Evolutionary conservation across 106 monocot genomes (phyloP).

Genomic region (Ottelia alismoides): DNA sequence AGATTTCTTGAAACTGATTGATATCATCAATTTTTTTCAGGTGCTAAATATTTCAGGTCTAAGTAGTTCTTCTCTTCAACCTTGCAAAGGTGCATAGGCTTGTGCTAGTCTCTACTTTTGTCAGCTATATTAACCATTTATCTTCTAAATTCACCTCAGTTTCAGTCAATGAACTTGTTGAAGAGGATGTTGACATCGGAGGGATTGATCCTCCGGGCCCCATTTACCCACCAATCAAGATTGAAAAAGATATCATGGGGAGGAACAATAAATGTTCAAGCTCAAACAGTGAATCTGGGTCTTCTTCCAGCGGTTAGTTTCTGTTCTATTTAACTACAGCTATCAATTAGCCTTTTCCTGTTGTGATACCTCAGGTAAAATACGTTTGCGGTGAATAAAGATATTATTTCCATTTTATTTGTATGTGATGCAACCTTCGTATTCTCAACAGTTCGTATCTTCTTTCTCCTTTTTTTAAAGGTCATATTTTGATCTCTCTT

Average conservation of each 20-base stretch:
- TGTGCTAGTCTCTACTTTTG: background rate
- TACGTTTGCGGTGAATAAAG: too few species aligned
- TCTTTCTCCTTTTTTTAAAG: too few species aligned
- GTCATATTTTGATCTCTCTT: too few species aligned
- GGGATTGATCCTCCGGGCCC: constrained; percentile 62
- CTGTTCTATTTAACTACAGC: too few species aligned
- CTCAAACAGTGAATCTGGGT: constrained; percentile 63
- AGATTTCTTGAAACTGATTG: background rate
- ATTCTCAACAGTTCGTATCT: too few species aligned
- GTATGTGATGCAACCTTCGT: too few species aligned
- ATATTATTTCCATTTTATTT: too few species aligned
- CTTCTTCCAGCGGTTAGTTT: constrained; percentile 80
- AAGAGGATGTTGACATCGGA: constrained; percentile 76
- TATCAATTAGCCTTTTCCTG: too few species aligned
- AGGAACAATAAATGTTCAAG: constrained; percentile 52
- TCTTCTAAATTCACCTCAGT: background rate
- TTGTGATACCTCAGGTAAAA: too few species aligned
- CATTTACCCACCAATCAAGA: constrained; percentile 52
- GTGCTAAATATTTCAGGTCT: constrained; percentile 47
- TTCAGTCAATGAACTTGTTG: constrained; percentile 42
- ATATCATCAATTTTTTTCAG: constrained; percentile 29
- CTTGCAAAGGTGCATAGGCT: constrained; percentile 33
- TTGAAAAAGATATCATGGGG: constrained; percentile 38
- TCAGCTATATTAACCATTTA: background rate
- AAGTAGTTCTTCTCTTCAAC: constrained; percentile 56